A percentile compares a stretch with the other conserved stretches of the same genome.
These are phyloP conservation scores for Zygnema cylindricum DNA, from an alignment of 139 green algal genomes.

Conservation along the genomic window DNA sequence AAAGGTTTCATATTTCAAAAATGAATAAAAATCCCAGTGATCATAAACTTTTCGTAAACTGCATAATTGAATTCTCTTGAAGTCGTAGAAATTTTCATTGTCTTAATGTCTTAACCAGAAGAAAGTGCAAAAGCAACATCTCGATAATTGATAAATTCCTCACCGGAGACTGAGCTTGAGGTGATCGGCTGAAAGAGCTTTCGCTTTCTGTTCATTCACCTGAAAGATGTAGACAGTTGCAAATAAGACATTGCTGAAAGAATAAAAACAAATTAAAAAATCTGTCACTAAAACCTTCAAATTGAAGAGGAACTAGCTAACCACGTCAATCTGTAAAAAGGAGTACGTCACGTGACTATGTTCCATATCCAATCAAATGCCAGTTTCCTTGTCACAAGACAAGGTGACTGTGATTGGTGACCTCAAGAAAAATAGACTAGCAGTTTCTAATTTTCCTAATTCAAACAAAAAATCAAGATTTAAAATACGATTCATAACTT, in stretches of 20 bases:
- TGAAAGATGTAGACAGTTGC: background rate
- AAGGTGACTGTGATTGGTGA: too few species aligned
- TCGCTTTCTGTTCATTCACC: constrained; percentile 26
- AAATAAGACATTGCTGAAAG: background rate
- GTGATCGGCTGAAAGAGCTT: constrained; percentile 1
- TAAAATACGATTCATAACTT: too few species aligned
- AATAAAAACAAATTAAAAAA: background rate
- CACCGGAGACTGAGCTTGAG: constrained; percentile 14
- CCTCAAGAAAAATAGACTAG: too few species aligned
- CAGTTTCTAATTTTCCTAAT: too few species aligned
- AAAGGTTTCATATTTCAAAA: background rate
- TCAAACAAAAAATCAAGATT: too few species aligned
- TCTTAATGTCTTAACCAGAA: background rate
- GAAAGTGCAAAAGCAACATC: background rate
- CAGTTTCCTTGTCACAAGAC: too few species aligned
- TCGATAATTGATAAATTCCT: background rate
- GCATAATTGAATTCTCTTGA: background rate
- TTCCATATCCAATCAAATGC: background rate
- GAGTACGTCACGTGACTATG: too few species aligned
- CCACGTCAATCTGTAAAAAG: too few species aligned
- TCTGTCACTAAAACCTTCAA: constrained; percentile 1
- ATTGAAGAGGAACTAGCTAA: background rate
- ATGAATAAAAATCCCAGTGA: background rate
- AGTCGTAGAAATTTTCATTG: background rate
- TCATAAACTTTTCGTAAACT: background rate